Evolutionary conservation across 129 eudicot genomes (phyloP).

Genomic region (Arctium minus): DNA sequence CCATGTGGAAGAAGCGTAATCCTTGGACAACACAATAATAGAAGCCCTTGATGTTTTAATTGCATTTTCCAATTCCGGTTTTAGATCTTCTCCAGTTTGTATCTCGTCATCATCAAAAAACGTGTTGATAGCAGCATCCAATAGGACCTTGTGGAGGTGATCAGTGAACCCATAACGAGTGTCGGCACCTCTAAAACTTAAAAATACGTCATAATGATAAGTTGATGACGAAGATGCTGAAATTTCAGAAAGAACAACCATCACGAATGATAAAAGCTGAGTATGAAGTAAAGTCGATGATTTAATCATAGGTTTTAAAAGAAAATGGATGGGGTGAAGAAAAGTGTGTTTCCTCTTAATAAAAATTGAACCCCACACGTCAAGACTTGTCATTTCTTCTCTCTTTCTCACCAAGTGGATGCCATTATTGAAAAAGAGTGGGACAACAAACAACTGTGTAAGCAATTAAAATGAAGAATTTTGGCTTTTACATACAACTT

Average conservation of each 20-base stretch:
- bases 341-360: neutral
- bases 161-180: neutral
- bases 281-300: neutral
- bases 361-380: neutral
- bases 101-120: slow-evolving; percentile 8
- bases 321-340: neutral
- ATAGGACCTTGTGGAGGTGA: neutral
- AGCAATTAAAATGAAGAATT: neutral
- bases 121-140: neutral
- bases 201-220: neutral
- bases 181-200: slow-evolving; percentile 14
- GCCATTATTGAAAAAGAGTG: too few species aligned
- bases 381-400: neutral
- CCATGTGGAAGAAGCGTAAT: neutral
- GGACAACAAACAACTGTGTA: neutral
- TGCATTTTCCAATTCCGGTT: neutral
- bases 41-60: neutral
- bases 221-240: neutral
- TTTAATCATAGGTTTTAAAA: neutral
- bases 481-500: neutral
- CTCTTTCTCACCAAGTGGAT: too few species aligned
- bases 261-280: neutral
- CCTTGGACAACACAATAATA: neutral
- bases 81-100: slow-evolving; percentile 3
- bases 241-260: neutral